Evolutionary conservation across 108 stramenopile species (phyloP).

Genomic region (Schizochytrium sp.): DNA sequence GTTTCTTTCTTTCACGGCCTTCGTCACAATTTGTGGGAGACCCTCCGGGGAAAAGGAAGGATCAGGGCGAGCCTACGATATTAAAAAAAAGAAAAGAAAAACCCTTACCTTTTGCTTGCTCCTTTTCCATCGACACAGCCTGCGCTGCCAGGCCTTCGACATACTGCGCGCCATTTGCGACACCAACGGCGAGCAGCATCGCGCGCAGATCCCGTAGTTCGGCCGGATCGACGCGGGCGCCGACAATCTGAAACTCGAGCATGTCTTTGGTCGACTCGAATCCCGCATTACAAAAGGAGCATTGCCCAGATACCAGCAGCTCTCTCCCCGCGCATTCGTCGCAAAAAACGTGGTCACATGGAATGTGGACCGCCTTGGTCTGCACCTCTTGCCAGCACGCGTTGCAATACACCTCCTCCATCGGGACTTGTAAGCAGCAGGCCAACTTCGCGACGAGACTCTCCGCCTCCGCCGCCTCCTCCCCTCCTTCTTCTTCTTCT

Average conservation of each 20-base stretch:
- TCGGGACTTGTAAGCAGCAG: background rate
- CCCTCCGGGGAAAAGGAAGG: too few species aligned
- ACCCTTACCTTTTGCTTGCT: background rate
- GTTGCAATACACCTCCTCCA: background rate
- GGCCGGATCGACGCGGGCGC: background rate
- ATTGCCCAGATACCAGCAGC: background rate
- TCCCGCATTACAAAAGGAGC: background rate
- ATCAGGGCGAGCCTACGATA: too few species aligned
- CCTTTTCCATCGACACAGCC: background rate
- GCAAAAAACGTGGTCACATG: background rate
- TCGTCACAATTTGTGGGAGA: too few species aligned
- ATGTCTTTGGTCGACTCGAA: background rate
- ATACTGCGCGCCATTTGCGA: background rate
- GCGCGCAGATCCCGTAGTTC: background rate
- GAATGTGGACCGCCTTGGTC: background rate
- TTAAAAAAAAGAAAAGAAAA: too few species aligned
- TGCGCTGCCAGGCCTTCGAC: background rate
- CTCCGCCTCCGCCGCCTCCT: too few species aligned
- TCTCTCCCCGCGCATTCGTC: background rate
- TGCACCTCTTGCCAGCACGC: background rate
- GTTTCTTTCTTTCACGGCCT: too few species aligned
- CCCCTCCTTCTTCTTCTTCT: too few species aligned
- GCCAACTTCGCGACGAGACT: too few species aligned
- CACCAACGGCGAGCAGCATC: background rate
- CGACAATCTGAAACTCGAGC: background rate